Base-by-base conservation (phyloP, 768 basidiomycete genomes). In the Rickenella mellea region DNA sequence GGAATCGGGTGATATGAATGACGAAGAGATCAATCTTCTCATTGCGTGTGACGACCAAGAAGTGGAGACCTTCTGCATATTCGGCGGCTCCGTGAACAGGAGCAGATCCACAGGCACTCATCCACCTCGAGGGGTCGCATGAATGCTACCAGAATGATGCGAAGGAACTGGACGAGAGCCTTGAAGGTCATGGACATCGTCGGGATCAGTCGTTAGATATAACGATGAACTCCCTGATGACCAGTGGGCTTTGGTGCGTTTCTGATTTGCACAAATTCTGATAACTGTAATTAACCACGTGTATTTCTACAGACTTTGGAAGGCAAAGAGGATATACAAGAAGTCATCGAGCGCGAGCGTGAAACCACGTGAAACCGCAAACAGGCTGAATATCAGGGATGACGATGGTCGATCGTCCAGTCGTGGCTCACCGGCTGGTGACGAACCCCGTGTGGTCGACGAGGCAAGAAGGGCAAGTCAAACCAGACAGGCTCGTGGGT, bases 401-500 rank as follows among this genome's bases (percentile, higher is more conserved):
- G 61, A 64, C 14, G 80, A 83, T 26, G 68, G 33, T 19, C 33
- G 24, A 22, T 36, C 64, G 1, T 83, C 82, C 12, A 74, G 69
- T 40, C 69, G 78, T 45, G 74, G 69, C 26, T 83, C 83, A 2
- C 83, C 83, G 24, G 67, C 66, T 25, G 82, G 74, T 22, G 83
- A 80, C 51, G 76, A 72, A 39, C 71, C 60, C 43, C 69, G 72
- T 40, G 72, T 25, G 60, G 61, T 9, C 74, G 80, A 41, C 84
- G 69, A 44, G 56, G 29, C 10, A 78, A 61, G 62, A 68, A 59
- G 68, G 76, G 86, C 52, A 85, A 78, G 32, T 98, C 90, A 69
- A 97, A 97, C 59, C 82, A 85, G 60, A 90, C 94, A 61, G 90
- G 85, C 2, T 93, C 90, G 0, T 90, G 88, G 85, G 91, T 96